Evolutionary conservation across 768 basidiomycete genomes (phyloP), one percentile per base, ranked within the genome.

Genomic region (Scleroderma citrinum): DNA sequence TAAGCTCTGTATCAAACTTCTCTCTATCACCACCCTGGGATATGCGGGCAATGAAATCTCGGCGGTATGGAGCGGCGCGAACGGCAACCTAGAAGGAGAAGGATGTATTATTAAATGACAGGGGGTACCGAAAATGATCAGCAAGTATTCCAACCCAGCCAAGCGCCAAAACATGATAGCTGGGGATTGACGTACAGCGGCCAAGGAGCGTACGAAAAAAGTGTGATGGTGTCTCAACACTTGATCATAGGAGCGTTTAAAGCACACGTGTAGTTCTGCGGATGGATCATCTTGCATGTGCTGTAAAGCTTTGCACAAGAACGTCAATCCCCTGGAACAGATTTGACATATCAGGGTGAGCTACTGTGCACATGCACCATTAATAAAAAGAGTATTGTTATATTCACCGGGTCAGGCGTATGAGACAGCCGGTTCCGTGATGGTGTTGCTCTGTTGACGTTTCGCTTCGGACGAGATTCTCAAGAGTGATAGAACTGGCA

Each of bases 161-260:
- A 34, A 20, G 40, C 24, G 26, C 40, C 41, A 29, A 36, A 21
- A 11, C 17, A 8, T 32, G 23, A 36, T 26, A 24, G 44, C 39
- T 42, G 10, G 37, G 34, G 40, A 16, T 42, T 56, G 29, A 64
- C 65, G 53, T 66, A 66, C 65, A 30, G 38, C 46, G 20, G 65
- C 66, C n/a, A 66, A 47, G 19, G 82, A 78, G 20, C 84, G 81
- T 51, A 87, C 73, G 55, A 87, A 26, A 61, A 84, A 85, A 0
- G 77, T 71, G 60, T 85, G 83, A 63, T 87, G 83, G 51, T 80
- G 82, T 45, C 65, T 69, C 44, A 89, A 71, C 16, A 85, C 79
- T 46, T 74, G 72, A 52, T 89, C 85, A 61, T 86, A 89, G 3
- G 87, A 76, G 36, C 77, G 71, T 63, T 75, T 78, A 71, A 89